Base-by-base conservation (phyloP, 345 rosid species). In the Firmiana major region DNA sequence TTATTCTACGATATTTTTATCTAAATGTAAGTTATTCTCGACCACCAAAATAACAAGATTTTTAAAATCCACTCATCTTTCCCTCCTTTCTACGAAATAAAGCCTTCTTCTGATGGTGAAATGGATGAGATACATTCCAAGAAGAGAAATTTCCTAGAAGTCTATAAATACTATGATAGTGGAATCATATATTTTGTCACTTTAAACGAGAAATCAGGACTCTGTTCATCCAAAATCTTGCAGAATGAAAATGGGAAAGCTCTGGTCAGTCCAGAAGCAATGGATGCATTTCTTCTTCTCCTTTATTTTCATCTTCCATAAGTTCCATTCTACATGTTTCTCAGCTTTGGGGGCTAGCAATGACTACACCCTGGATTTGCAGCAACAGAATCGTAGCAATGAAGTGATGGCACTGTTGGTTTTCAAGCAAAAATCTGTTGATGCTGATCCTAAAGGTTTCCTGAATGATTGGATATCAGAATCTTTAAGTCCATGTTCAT, bases 361-460 rank as follows among this genome's bases (percentile, higher is more conserved):
- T 38, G 3, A 9, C 15, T 9, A 17, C 10, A 64, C 24, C 46
- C 22, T 16, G 21, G 2, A 8, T 28, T 28, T 60, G 40, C 40
- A 60, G 40, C 21, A 51, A 17, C 40, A 2, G 40, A 60, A 28
- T 63, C 43, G 12, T 2, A 34, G 43, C 67, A n/a, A 65, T 10
- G 51, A 65, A 42, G 49, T n/a, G 31, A 65, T 71, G 49, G 78
- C 77, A 28, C 69, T 94, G 77, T 69, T 88, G 63, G 77, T 84
- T 71, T 92, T 94, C 87, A 94, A 90, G 92, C 80, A 77, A 19
- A 28, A 64, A 74, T 91, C 90, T n/a, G 81, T 92, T 1, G 76
- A 22, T 17, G 86, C 83, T 21, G 94, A 94, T 80, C 96, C 94
- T 2, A 79, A 83, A 7, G 82, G 86, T 57, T 63, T 76, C 67